phyloP scores from a whole-genome alignment of 495 filamentous ascomycete species.

The Aspergillus taichungensis region DNA sequence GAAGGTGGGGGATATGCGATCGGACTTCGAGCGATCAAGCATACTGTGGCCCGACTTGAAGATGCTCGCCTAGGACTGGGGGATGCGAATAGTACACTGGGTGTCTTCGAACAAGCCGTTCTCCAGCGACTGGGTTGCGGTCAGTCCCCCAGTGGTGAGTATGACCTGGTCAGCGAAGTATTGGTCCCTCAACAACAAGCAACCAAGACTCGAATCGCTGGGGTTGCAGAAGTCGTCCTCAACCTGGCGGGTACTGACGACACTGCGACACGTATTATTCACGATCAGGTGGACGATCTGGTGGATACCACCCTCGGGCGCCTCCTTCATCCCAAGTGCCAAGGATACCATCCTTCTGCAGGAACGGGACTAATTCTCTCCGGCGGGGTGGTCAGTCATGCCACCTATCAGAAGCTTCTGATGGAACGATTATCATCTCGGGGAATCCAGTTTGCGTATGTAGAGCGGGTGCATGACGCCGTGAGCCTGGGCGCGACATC shows the following conservation, averaged over 20 bases:
- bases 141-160: background rate
- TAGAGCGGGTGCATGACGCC: no score
- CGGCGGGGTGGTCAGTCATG: constrained; percentile 20
- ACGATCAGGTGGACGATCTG: constrained; percentile 8
- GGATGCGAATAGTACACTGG: background rate
- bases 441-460: no score
- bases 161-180: constrained; percentile 17
- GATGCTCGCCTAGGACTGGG: constrained; percentile 5
- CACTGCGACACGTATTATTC: constrained; percentile 13
- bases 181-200: constrained; percentile 5
- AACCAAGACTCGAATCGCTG: constrained; percentile 18
- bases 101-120: constrained; percentile 9
- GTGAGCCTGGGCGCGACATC: no score
- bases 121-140: constrained; percentile 8
- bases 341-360: constrained; percentile 7
- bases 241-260: constrained; percentile 1
- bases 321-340: constrained; percentile 10
- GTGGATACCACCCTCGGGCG: constrained; percentile 14
- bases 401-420: constrained; percentile 8
- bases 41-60: constrained; percentile 17
- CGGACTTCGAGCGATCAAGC: constrained; percentile 20
- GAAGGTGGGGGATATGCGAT: constrained; percentile 30
- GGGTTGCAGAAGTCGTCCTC: constrained; percentile 15
- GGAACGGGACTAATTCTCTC: constrained; percentile 15
- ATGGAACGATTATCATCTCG: constrained; percentile 1